phyloP scores from a whole-genome alignment of 177 flowering plant genomes.

The Vitis hybrid region DNA sequence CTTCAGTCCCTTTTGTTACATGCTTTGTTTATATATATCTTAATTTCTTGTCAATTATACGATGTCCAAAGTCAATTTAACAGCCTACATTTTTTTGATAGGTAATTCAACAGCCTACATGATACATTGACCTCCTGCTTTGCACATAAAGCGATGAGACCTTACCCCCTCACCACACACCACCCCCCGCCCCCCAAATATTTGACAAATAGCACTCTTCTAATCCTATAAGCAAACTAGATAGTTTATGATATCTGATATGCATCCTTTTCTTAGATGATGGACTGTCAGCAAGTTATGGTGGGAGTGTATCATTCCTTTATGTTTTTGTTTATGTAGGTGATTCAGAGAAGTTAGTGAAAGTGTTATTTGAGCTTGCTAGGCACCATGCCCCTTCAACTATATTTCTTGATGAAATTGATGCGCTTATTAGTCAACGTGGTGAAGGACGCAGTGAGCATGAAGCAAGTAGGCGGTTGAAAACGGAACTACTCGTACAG shows the following conservation, averaged over 20 bases:
- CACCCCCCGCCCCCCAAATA: no score
- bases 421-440: conserved; percentile 97
- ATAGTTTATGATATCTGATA: background rate
- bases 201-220: no score
- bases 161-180: background rate
- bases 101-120: background rate
- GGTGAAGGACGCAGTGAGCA: conserved; percentile 98
- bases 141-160: background rate
- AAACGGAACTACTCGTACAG: conserved; percentile 97
- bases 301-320: background rate
- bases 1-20: no score
- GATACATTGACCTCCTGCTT: background rate
- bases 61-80: background rate
- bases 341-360: conserved; percentile 94
- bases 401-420: conserved; percentile 98
- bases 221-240: no score
- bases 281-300: background rate
- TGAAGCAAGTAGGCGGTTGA: conserved; percentile 98
- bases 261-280: background rate
- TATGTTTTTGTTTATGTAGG: conserved; percentile 42
- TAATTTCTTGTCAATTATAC: background rate
- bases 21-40: no score
- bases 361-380: conserved; percentile 97
- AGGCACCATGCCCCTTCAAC: conserved; percentile 99
- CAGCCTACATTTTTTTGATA: background rate